Evolutionary conservation across 345 rosid genomes (phyloP).

Genomic region (Salix arbutifolia): DNA sequence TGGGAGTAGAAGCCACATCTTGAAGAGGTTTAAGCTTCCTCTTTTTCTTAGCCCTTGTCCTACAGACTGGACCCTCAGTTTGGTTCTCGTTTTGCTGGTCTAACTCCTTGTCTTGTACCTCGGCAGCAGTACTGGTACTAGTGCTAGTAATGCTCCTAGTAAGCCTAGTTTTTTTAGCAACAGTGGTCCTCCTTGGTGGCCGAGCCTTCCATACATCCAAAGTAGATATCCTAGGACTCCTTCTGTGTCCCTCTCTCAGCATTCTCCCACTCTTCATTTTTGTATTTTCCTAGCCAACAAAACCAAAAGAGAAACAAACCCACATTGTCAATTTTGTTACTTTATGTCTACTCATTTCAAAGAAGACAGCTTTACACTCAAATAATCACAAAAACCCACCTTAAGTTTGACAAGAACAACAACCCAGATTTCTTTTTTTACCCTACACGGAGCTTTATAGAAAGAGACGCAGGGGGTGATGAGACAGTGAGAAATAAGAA

Average conservation of each 20-base stretch:
- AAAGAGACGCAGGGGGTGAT: not conserved
- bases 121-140: not conserved
- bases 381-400: constrained; percentile 6
- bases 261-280: constrained; percentile 27
- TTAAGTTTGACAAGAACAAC: constrained; percentile 3
- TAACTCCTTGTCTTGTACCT: not conserved
- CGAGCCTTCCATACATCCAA: constrained; percentile 34
- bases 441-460: not conserved
- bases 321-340: constrained; percentile 8
- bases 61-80: constrained; percentile 27
- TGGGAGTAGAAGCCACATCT: constrained; percentile 31
- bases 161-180: constrained; percentile 1
- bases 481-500: not conserved
- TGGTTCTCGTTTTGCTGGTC: not conserved
- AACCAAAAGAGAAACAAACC: constrained; percentile 6
- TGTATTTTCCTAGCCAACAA: constrained; percentile 25
- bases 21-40: constrained; percentile 43
- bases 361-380: not conserved
- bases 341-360: not conserved
- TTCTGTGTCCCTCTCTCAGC: constrained; percentile 45
- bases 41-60: constrained; percentile 35
- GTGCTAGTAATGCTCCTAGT: not conserved
- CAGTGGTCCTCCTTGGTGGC: constrained; percentile 15
- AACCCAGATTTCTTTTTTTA: constrained; percentile 1
- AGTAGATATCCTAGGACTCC: constrained; percentile 48